Evolutionary conservation across 495 filamentous ascomycete genomes (phyloP), one percentile per base, ranked within the genome.

Genomic region (Achaetomiella virescens): DNA sequence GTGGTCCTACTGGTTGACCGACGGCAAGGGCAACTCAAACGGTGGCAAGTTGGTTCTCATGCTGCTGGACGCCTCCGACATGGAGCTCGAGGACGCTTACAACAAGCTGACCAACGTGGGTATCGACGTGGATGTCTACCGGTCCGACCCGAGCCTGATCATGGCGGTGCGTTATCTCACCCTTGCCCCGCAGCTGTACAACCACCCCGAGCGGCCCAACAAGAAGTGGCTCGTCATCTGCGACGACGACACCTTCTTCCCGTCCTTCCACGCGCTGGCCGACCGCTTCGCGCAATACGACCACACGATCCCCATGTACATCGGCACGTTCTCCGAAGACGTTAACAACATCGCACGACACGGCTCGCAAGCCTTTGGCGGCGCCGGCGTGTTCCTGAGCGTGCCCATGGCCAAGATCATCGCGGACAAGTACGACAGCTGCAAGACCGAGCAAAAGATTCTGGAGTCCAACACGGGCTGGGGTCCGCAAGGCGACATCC

Each of bases 231-330:
- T 87, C 21, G 80, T 81, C 51, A 78, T 86, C 42, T 83, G 84
- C 51, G 85, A 89, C 56, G 85, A 90, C 61, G 86, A 90, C 62
- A 90, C 86, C 18, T 88, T 87, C 66, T 85, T 88, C 69, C 78
- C 84, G 9, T 86, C 83, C 35, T 74, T 88, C 17, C 80, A 80
- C 29, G 72, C 81, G 12, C 72, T 89, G 35, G 75, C 78, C 17
- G 75, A 82, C 33, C 61, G 64, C 40, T 66, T 78, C 22, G 65
- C 65, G 18, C 54, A 66, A 0, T 85, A 84, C 54, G 81, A 88
- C 59, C 66, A 78, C 42, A 69, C 58, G 35, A 74, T 79, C 63
- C 76, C 80, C 61, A 74, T 84, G 61, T 85, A 87, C 61, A 80
- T 90, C 54, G 85, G 84, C 49, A 82, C 81, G 31, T 70, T 87